Evolutionary conservation across 2,329 filamentous ascomycete genomes (phyloP).

Genomic region (Exophiala sp.): DNA sequence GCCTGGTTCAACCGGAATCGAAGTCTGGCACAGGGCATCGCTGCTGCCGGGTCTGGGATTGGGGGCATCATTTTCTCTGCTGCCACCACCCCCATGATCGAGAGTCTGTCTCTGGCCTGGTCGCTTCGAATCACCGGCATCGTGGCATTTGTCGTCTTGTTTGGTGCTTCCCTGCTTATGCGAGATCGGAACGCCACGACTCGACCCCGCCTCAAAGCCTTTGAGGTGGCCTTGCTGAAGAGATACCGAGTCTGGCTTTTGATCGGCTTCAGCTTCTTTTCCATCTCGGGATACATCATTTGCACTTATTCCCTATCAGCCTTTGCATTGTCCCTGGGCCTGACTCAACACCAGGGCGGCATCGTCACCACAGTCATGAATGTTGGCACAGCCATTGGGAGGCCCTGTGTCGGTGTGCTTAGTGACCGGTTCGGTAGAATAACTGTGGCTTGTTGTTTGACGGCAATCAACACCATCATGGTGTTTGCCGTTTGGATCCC

Average conservation of each 20-base stretch:
- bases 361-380: slow-evolving; percentile 43
- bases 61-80: slow-evolving; percentile 31
- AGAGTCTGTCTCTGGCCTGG: slow-evolving; percentile 29
- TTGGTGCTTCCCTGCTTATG: slow-evolving; percentile 29
- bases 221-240: slow-evolving; percentile 27
- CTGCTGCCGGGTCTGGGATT: slow-evolving; percentile 31
- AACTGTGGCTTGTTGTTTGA: slow-evolving; percentile 38
- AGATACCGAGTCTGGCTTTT: slow-evolving; percentile 27
- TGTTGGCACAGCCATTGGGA: slow-evolving; percentile 44
- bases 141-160: slow-evolving; percentile 27
- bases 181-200: slow-evolving; percentile 30
- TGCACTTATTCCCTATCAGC: slow-evolving; percentile 45
- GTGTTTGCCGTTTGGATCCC: slow-evolving; percentile 46
- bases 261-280: slow-evolving; percentile 40
- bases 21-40: slow-evolving; percentile 32
- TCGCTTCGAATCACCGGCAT: slow-evolving; percentile 33
- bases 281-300: slow-evolving; percentile 45
- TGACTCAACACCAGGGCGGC: slow-evolving; percentile 38
- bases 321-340: slow-evolving; percentile 42
- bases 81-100: slow-evolving; percentile 30
- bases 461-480: slow-evolving; percentile 37
- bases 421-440: slow-evolving; percentile 44
- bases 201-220: slow-evolving; percentile 24
- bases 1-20: slow-evolving; percentile 34
- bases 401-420: slow-evolving; percentile 43